Conservation (phyloP, 352 stramenopile species). For the Phytopythium boreale region DNA sequence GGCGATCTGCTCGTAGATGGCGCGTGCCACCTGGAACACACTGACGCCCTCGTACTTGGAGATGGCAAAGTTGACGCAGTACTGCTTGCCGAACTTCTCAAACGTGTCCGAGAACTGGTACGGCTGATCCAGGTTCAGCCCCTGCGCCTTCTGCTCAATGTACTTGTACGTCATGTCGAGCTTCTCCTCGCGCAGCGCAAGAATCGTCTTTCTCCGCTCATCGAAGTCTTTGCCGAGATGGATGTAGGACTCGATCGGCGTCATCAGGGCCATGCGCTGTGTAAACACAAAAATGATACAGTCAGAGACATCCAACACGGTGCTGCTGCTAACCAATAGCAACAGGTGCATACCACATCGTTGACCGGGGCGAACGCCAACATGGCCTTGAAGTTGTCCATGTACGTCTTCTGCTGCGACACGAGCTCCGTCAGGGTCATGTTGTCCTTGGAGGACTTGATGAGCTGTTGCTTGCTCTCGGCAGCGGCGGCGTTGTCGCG, state of each 20-base stretch:
- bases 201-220: slow-evolving; percentile 54
- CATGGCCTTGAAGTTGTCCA: slow-evolving; percentile 81
- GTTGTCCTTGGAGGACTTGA: slow-evolving; percentile 45
- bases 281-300: slow-evolving; percentile 8
- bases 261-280: slow-evolving; percentile 75
- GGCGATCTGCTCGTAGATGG: slow-evolving; percentile 71
- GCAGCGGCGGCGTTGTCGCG: slow-evolving; percentile 11
- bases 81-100: slow-evolving; percentile 80
- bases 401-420: slow-evolving; percentile 62
- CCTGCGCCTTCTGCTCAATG: slow-evolving; percentile 66
- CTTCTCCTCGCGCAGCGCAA: slow-evolving; percentile 68
- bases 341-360: slow-evolving; percentile 42
- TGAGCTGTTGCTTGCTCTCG: slow-evolving; percentile 36
- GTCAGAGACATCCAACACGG: neutral
- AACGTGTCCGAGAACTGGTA: slow-evolving; percentile 80
- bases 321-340: neutral
- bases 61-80: slow-evolving; percentile 73
- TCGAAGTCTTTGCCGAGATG: slow-evolving; percentile 57
- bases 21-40: slow-evolving; percentile 57
- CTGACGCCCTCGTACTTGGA: slow-evolving; percentile 68
- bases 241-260: slow-evolving; percentile 76
- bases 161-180: slow-evolving; percentile 78
- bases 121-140: slow-evolving; percentile 49
- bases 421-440: slow-evolving; percentile 54
- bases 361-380: slow-evolving; percentile 70